Conservation (phyloP, 306 rosid genomes). For the Oxytropis ochrocephala region DNA sequence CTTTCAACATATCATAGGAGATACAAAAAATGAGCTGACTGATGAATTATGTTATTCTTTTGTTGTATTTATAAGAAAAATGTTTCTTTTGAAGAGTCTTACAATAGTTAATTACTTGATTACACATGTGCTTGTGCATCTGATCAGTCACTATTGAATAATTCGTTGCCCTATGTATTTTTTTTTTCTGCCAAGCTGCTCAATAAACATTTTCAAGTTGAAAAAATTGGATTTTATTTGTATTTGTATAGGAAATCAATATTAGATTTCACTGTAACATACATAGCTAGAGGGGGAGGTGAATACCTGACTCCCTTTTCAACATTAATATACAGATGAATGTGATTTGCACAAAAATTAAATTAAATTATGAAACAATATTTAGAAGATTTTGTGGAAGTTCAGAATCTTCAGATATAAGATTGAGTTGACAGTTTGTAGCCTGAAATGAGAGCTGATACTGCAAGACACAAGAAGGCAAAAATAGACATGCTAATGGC, state of each 20-base stretch:
- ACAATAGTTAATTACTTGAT: not conserved
- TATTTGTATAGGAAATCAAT: constrained; percentile 11
- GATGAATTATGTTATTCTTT: constrained; percentile 28
- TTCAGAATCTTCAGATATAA: constrained; percentile 36
- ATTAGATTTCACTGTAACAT: not conserved
- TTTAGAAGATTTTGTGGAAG: not conserved
- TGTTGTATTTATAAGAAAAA: constrained; percentile 26
- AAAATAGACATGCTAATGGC: constrained; percentile 66
- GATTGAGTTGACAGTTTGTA: constrained; percentile 52
- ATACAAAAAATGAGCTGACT: not conserved
- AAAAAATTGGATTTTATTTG: not conserved
- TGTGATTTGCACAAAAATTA: constrained; percentile 1
- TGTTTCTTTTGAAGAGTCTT: not conserved
- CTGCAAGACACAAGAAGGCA: constrained; percentile 51
- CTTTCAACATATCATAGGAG: constrained; percentile 3
- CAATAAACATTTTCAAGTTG: not conserved
- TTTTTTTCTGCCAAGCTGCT: constrained; percentile 10
- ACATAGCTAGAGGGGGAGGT: not conserved
- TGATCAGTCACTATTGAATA: not conserved
- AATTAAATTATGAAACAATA: constrained; percentile 11
- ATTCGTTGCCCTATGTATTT: not conserved
- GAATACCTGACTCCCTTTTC: constrained; percentile 2
- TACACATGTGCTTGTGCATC: not conserved
- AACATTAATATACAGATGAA: constrained; percentile 16
- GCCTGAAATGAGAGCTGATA: constrained; percentile 59